A percentile compares a stretch with the other conserved stretches of the same genome.
These are phyloP conservation scores for Cydonia oblonga DNA, from an alignment of 331 rosid genomes.

Conservation along the genomic window DNA sequence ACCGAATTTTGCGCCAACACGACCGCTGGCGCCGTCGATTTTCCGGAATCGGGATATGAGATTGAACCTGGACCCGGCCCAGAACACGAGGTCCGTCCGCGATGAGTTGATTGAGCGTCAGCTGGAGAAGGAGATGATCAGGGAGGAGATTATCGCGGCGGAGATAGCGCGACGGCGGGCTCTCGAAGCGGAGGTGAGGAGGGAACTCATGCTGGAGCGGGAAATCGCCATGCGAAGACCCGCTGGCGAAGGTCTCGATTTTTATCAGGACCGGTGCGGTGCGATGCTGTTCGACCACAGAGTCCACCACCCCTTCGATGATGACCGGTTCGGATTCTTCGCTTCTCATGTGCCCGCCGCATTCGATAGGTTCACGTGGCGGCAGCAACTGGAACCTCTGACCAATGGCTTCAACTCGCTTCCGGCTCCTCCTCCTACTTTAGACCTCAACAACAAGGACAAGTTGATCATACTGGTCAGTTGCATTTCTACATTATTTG, in stretches of 20 bases:
- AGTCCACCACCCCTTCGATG: conserved; percentile 3
- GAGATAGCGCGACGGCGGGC: conserved; percentile 31
- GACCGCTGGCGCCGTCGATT: no score
- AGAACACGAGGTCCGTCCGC: neutral
- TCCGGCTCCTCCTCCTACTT: neutral
- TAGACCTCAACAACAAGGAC: conserved; percentile 2
- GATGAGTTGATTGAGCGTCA: conserved; percentile 21
- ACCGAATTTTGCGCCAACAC: no score
- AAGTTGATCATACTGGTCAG: conserved; percentile 35
- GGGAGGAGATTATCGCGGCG: conserved; percentile 33
- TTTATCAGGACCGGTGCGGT: neutral
- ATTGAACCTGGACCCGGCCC: neutral
- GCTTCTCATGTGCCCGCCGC: neutral
- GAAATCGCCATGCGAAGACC: conserved; percentile 22
- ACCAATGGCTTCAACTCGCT: neutral
- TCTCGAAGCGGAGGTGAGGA: conserved; percentile 47
- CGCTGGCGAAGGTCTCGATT: neutral
- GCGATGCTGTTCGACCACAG: conserved; percentile 5
- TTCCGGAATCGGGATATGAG: neutral
- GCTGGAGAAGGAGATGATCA: conserved; percentile 37
- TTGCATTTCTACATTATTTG: neutral
- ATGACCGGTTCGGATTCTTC: neutral
- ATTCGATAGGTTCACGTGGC: neutral
- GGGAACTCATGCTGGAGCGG: conserved; percentile 40
- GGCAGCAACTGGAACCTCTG: neutral